These are phyloP conservation scores for Plantago ovata DNA, from an alignment of 257 asterid genomes.

Conservation along the genomic window DNA sequence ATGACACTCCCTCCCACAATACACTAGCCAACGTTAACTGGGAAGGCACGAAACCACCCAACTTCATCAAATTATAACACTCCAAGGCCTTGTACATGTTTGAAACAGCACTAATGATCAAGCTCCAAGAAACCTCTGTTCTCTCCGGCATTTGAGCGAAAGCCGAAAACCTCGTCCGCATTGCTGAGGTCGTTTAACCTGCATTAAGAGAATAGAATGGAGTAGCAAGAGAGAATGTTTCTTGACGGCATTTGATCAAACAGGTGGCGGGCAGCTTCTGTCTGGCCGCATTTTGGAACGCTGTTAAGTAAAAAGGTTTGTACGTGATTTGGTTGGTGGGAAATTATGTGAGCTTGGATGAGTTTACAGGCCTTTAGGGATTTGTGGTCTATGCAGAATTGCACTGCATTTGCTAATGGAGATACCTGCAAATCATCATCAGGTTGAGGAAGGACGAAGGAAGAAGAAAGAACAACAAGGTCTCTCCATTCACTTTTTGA, in stretches of 20 bases:
- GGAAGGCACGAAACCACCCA: constrained; percentile 46
- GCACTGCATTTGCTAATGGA: too few species aligned
- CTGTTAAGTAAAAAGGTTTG: constrained; percentile 55
- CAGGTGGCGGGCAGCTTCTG: constrained; percentile 43
- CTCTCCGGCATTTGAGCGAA: constrained; percentile 60
- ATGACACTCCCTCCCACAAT: constrained; percentile 61
- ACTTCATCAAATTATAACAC: constrained; percentile 43
- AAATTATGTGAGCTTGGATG: constrained; percentile 50
- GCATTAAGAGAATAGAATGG: constrained; percentile 54
- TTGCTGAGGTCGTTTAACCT: constrained; percentile 42
- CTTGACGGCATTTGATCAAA: constrained; percentile 57
- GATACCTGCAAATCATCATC: too few species aligned
- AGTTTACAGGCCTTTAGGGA: constrained; percentile 41
- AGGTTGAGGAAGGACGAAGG: too few species aligned
- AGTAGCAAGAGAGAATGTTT: constrained; percentile 65
- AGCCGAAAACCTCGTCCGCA: constrained; percentile 45
- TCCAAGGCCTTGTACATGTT: constrained; percentile 52
- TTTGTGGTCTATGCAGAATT: constrained; percentile 23
- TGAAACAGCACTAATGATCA: constrained; percentile 50
- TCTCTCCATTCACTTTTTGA: too few species aligned
- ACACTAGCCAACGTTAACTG: constrained; percentile 70
- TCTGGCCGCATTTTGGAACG: constrained; percentile 51
- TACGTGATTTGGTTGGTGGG: constrained; percentile 35
- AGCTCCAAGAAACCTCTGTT: constrained; percentile 60
- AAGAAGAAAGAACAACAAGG: too few species aligned